These are phyloP conservation scores for Brassica balearica DNA, from an alignment of 441 rosid genomes.

Conservation along the genomic window DNA sequence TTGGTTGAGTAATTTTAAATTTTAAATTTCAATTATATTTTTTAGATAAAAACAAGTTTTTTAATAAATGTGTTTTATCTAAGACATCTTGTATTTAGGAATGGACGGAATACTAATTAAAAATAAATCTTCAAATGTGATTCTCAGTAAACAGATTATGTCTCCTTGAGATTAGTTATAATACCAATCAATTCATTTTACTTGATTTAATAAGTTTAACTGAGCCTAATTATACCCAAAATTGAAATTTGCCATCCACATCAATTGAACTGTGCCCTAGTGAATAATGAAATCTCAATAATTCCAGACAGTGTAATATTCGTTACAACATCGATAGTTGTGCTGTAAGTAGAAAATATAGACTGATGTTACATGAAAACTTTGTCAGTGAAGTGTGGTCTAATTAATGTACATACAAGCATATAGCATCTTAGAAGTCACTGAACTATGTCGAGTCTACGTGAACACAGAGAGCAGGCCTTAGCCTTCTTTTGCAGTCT, in stretches of 20 bases:
- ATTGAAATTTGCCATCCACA: not conserved
- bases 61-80: no score
- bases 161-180: not conserved
- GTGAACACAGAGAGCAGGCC: no score
- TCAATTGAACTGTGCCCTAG: not conserved
- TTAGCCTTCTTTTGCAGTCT: no score
- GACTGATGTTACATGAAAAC: slow-evolving; percentile 14
- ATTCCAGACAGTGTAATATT: not conserved
- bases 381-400: slow-evolving; percentile 41
- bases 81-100: no score
- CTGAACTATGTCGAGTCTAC: no score
- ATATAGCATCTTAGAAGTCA: slow-evolving; percentile 13
- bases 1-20: no score
- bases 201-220: not conserved
- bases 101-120: not conserved
- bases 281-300: not conserved
- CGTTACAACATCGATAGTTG: slow-evolving; percentile 5
- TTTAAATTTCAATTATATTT: no score
- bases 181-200: not conserved
- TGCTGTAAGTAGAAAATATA: not conserved
- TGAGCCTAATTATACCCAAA: slow-evolving; percentile 1
- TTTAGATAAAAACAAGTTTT: no score
- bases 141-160: not conserved
- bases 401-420: slow-evolving; percentile 29
- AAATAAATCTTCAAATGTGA: not conserved